Base-by-base conservation (phyloP, 1,284 basidiomycete genomes). In the Ganoderma sp. region DNA sequence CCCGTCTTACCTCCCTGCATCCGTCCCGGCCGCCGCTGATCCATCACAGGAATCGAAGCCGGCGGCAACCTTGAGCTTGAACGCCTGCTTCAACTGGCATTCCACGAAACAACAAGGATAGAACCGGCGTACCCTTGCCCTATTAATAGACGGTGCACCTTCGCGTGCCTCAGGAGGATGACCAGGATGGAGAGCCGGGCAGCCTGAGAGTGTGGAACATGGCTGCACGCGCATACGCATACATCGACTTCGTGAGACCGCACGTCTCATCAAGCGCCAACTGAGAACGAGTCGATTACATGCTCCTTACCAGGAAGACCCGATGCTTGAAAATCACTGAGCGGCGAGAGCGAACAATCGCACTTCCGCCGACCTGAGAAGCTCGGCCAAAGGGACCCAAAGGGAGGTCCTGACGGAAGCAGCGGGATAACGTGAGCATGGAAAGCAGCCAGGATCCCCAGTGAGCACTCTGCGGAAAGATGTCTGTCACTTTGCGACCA, bases 401-500 rank as follows among this genome's bases (percentile, higher is more conserved):
- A 14, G 48, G 48, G 37, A 39, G 37, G 8, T 39, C 37, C 37
- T 39, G 37, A 10, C 22, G 14, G 12, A 22, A 48, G 45, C 43
- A 22, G 10, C n/a, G 10, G n/a, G 22, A 25, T 14, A 22, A 10
- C 0, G 22, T 15, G 25, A 52, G 48, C 48, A 52, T 25, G 48
- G 25, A 52, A 22, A 52, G 48, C 22, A 25, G 12, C 10, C 5
- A 22, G 48, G 12, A 25, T 14, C 48, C 22, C 22, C 12, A 25
- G 14, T 4, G 5, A 9, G 12, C 12, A 52, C 22, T 22, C 48
- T 52, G 22, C n/a, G 48, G 48, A 28, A 12, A 52, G 48, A 52
- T 25, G 25, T 52, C 48, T 52, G 48, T 52, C 22, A 52, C n/a
- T 22, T 52, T 52, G 48, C 25, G 48, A 52, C 48, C n/a, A 52